phyloP scores from a whole-genome alignment of 257 asterid genomes.

The Striga asiatica region DNA sequence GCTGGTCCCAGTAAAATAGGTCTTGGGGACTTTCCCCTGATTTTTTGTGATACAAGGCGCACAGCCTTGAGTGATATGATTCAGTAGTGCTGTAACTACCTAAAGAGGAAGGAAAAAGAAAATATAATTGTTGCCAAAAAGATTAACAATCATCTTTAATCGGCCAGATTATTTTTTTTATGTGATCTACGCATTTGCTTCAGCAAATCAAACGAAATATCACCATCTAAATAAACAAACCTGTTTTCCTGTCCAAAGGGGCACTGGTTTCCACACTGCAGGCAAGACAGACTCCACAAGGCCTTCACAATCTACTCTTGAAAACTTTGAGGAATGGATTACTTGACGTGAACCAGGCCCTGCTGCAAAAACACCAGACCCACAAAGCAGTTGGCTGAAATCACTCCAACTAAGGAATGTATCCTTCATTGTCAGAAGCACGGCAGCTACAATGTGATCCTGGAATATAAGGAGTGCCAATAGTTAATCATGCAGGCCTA shows the following conservation, averaged over 20 bases:
- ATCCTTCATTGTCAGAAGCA: constrained; percentile 75
- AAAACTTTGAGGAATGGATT: constrained; percentile 34
- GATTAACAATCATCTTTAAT: background rate
- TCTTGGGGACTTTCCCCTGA: constrained; percentile 66
- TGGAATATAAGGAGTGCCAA: constrained; percentile 20
- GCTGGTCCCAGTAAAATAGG: constrained; percentile 37
- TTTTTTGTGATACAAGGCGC: constrained; percentile 73
- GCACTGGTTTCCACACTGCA: constrained; percentile 82
- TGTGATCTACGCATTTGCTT: constrained; percentile 5
- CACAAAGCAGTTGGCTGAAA: constrained; percentile 85
- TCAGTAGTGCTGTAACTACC: constrained; percentile 83
- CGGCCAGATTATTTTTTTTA: no score
- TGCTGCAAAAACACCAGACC: constrained; percentile 57
- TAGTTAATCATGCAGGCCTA: background rate
- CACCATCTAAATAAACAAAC: constrained; percentile 25
- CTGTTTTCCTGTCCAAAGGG: constrained; percentile 99
- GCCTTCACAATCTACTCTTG: constrained; percentile 52
- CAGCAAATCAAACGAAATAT: no score
- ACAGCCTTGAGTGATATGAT: constrained; percentile 68
- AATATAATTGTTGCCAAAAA: background rate
- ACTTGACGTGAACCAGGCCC: constrained; percentile 30
- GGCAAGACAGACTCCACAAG: constrained; percentile 53
- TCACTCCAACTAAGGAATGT: constrained; percentile 67
- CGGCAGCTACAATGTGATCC: constrained; percentile 93
- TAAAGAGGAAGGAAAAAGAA: constrained; percentile 13